Evolutionary conservation across 225 moss, liverwort and hornwort species (phyloP), one percentile per base, ranked within the genome.

Genomic region (Physcomitrium patens): DNA sequence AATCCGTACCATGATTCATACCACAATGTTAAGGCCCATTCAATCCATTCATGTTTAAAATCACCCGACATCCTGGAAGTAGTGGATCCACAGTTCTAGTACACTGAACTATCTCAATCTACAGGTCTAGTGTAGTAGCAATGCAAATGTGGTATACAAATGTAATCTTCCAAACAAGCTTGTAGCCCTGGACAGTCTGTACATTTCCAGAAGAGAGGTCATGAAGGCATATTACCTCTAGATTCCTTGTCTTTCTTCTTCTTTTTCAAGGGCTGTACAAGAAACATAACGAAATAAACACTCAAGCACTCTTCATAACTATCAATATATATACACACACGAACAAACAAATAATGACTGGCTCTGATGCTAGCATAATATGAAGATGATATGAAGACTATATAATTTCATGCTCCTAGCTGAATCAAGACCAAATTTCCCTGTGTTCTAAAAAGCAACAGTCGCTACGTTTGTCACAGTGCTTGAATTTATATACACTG

Each of bases 191-290:
- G 41, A 62, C 57, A 58, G 57, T 44, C 48, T 4, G 5, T 37
- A 37, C 31, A 37, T 37, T 37, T 37, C 7, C n/a, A 14, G 0
- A 55, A 54, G 47, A 26, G 24, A 65, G 44, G 73, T 44, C 7
- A 58, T 56, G 43, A 65, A 73, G 57, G 49, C 42, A 65, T 61
- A 28, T 73, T 88, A 96, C 96, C 94, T 88, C 92, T 80, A 14
- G 58, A 58, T 64, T 91, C 95, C 59, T 88, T 93, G 69, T 99
- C 99, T 66, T 90, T 93, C 71, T 92, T 99, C 79, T 99, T 99
- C 90, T 95, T 99, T 79, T 99, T 99, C 24, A 99, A 63, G 51
- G 77, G 76, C 99, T 99, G 91, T 44, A 80, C 74, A 80, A 73
- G 44, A 67, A 46, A 77, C 52, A 68, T 20, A 73, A 20, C 3